Evolutionary conservation across 176 grass and related monocot genomes (phyloP), one percentile per base, ranked within the genome.

Genomic region (Tillandsia fasciculata): DNA sequence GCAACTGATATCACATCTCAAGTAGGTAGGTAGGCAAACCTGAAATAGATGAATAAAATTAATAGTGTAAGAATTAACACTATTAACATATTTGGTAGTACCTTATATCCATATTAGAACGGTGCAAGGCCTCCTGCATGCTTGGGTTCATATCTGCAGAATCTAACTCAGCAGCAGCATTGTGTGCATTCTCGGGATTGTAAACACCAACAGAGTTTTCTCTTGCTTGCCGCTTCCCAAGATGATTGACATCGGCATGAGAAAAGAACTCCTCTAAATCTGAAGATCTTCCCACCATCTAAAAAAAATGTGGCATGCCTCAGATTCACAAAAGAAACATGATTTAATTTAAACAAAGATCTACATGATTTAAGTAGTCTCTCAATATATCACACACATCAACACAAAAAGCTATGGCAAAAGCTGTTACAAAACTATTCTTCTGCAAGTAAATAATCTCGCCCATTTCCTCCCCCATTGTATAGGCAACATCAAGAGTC

Each of bases 31-130:
- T 72, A 52, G 26, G 48, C 2, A 81, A 70, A 76, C 53, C 18
- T 61, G 64, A 57, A 66, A 73, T 59, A 61, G 17, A 68, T 14
- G 42, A 64, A 63, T 52, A 9, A 17, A 73, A 29, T 54, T 6
- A 51, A 48, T 72, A 51, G 26, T 48, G n/a, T 42, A 51, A 9
- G 15, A 64, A 14, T 42, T 17, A 64, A 69, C 73, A 13, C 17
- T 6, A 15, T 2, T 22, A 28, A 51, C 12, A 57, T 27, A 15
- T 15, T 53, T 71, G 18, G 27, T 1, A 11, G 73, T 93, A 99
- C 94, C 94, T 93, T 26, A 87, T 76, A 68, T 99, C 94, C 89
- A 99, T 79, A 79, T 77, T 99, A 52, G 89, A 99, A 76, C 84
- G 77, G 66, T 99, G 94, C 77, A 99, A 90, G 12, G 89, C 94